Conservation (phyloP, 257 asterid species). For the Osmanthus fragrans region DNA sequence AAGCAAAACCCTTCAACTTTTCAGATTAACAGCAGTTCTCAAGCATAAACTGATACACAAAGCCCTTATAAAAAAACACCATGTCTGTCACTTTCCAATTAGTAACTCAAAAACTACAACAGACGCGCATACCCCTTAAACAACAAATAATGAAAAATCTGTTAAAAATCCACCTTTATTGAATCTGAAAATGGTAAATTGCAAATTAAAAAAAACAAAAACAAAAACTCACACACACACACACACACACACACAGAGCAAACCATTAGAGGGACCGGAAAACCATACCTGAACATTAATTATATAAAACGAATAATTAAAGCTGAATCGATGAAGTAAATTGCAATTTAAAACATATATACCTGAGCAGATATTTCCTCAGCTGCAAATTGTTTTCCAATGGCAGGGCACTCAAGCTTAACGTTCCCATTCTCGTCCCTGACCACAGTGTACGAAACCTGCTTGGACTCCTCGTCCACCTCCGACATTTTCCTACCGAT, state of each 20-base stretch:
- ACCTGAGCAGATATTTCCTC: constrained; percentile 98
- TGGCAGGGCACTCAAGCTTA: constrained; percentile 90
- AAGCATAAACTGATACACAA: neutral
- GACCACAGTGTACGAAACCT: constrained; percentile 75
- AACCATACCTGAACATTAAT: too few species aligned
- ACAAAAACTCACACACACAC: too few species aligned
- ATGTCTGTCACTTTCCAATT: neutral
- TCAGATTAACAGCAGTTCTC: neutral
- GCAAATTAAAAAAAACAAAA: too few species aligned
- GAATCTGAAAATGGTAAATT: too few species aligned
- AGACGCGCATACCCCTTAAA: neutral
- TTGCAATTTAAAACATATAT: neutral
- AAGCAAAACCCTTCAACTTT: neutral
- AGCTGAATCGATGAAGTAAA: neutral
- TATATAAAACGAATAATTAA: neutral
- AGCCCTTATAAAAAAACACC: neutral
- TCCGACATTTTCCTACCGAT: constrained; percentile 90
- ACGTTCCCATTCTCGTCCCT: constrained; percentile 91
- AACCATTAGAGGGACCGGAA: too few species aligned
- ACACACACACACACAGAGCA: too few species aligned
- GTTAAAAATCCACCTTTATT: too few species aligned
- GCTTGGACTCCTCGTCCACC: constrained; percentile 91
- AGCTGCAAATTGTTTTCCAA: constrained; percentile 83
- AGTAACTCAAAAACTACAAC: neutral
- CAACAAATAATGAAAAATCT: too few species aligned